Evolutionary conservation across 352 stramenopile genomes (phyloP), one percentile per base, ranked within the genome.

Genomic region (Pythium coloratum): DNA sequence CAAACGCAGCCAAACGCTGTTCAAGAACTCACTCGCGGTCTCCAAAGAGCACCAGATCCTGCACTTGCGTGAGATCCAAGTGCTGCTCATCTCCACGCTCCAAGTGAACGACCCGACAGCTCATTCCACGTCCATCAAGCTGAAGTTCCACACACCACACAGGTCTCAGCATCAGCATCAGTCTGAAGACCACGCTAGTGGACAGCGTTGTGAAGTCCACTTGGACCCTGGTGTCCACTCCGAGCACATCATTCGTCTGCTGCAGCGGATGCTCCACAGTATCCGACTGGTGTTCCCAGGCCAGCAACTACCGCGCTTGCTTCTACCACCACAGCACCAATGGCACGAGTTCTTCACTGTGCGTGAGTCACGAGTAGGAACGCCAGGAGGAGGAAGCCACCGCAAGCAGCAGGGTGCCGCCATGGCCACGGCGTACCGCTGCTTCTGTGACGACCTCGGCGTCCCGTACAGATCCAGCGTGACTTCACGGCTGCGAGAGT

Each of bases 361-460:
- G 7, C 55, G 30, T 6, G 63, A 59, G 33, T 32, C 47, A 18
- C 53, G n/a, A 24, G 16, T 12, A 20, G 10, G 49, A 24, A 18
- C 13, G 62, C 30, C 26, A 42, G 24, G 10, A 54, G 51, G 3
- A 30, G 57, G 26, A 34, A 58, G 40, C 20, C 8, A 62, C 28
- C 8, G 49, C 16, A 64, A 51, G 28, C 26, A 54, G 30, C 49
- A 59, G 57, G 78, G 81, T 56, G 66, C 68, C 38, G 74, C 74
- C 8, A 77, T 90, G 59, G 61, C 72, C 5, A 78, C 64, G 6
- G 84, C 84, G 0, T 92, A 89, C 30, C 72, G 71, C 18, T 80
- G 76, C 13, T 89, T 89, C 68, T 90, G 84, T 33, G 82, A 92
- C 42, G 80, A 90, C 28, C 49, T 90, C 3, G 53, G 61, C 8